Percentiles rank a stretch among this genome's conserved stretches.
These are phyloP conservation scores for Geotrichum klebahnii DNA, from an alignment of 1,139 yeast species.

Conservation along the genomic window DNA sequence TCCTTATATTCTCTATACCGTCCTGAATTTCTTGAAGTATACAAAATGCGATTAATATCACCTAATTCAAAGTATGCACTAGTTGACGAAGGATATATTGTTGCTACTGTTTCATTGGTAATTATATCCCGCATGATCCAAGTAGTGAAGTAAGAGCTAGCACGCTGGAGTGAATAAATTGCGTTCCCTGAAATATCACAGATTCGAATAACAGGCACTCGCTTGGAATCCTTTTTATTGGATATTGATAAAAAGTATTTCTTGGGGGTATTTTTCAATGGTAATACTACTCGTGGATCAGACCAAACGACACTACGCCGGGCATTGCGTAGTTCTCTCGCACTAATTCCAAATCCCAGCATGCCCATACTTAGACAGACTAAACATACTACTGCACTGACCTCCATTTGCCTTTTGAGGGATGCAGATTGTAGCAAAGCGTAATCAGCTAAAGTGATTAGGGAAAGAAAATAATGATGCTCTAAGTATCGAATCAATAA, in stretches of 20 bases:
- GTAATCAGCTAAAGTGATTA: no score
- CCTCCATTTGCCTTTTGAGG: no score
- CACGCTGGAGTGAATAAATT: slow-evolving; percentile 6
- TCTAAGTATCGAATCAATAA: no score
- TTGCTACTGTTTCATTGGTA: slow-evolving; percentile 3
- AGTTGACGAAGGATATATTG: slow-evolving; percentile 2
- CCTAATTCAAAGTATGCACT: slow-evolving; percentile 3
- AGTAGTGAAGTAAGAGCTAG: slow-evolving; percentile 2
- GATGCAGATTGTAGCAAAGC: no score
- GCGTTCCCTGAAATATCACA: neutral
- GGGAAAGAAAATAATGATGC: no score
- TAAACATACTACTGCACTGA: slow-evolving; percentile 14
- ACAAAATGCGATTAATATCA: neutral
- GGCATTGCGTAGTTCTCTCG: slow-evolving; percentile 6
- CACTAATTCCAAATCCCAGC: slow-evolving; percentile 15
- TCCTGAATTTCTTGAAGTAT: slow-evolving; percentile 7
- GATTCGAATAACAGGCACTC: slow-evolving; percentile 6
- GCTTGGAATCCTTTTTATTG: neutral
- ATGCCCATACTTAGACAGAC: slow-evolving; percentile 13
- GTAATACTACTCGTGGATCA: slow-evolving; percentile 11
- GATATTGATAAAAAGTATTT: neutral
- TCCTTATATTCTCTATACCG: slow-evolving; percentile 10
- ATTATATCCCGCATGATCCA: slow-evolving; percentile 9
- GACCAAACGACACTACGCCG: slow-evolving; percentile 10
- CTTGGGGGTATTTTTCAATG: neutral